Evolutionary conservation across 2,329 filamentous ascomycete genomes (phyloP).

Genomic region (Cercospora brassicicola): DNA sequence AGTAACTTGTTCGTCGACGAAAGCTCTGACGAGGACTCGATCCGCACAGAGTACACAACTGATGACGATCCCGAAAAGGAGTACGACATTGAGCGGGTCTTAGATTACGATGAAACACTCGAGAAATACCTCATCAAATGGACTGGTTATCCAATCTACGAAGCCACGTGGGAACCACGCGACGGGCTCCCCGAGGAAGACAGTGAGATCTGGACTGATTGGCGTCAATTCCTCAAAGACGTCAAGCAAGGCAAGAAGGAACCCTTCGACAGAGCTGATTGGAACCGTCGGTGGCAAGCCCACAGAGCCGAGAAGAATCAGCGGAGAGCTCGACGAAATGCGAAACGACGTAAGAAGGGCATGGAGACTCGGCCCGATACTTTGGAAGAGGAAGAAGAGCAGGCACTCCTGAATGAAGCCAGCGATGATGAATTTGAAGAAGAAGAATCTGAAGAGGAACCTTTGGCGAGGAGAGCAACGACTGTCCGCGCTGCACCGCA

Average conservation of each 20-base stretch:
- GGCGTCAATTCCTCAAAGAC: conserved; percentile 27
- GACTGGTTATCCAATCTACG: conserved; percentile 33
- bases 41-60: conserved; percentile 33
- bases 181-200: conserved; percentile 20
- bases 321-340: conserved; percentile 24
- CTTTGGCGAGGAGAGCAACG: background rate
- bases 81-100: conserved; percentile 37
- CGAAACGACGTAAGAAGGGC: conserved; percentile 31
- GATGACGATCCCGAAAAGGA: conserved; percentile 25
- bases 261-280: conserved; percentile 31
- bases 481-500: background rate
- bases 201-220: conserved; percentile 23
- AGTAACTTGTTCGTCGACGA: conserved; percentile 14
- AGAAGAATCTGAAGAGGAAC: conserved; percentile 19
- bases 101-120: conserved; percentile 25
- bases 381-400: conserved; percentile 12
- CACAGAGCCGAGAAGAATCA: conserved; percentile 18
- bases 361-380: conserved; percentile 12
- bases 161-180: conserved; percentile 36
- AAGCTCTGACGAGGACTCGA: conserved; percentile 33
- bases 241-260: conserved; percentile 22
- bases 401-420: conserved; percentile 18
- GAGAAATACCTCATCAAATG: conserved; percentile 37
- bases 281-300: conserved; percentile 17
- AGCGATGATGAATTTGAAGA: conserved; percentile 8